Conservation (phyloP, 1,284 basidiomycete genomes). For the Tausonia pullulans region DNA sequence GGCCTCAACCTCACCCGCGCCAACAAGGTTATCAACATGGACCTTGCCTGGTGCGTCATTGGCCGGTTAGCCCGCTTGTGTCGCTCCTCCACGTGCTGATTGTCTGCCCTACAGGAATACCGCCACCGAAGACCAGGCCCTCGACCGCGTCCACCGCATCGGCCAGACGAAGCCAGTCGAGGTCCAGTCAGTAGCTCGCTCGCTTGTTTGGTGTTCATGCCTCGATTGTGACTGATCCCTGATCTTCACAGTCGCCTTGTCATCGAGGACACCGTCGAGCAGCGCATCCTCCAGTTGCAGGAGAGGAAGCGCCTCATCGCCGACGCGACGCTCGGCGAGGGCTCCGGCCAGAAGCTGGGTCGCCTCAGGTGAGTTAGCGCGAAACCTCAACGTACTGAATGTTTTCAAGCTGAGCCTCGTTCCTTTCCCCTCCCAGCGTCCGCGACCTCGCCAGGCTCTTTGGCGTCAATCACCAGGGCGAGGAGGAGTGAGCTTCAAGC, state of each 20-base stretch:
- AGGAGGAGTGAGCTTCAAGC: too few species aligned
- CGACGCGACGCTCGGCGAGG: conserved; percentile 36
- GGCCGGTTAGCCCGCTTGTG: neutral
- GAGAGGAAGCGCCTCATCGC: conserved; percentile 31
- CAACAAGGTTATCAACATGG: conserved; percentile 12
- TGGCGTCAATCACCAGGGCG: too few species aligned
- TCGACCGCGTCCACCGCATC: conserved; percentile 57
- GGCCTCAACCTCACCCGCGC: conserved; percentile 16
- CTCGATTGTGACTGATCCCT: neutral
- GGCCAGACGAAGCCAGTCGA: conserved; percentile 76
- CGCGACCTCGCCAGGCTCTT: too few species aligned
- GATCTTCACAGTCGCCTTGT: conserved; percentile 55
- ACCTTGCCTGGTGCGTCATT: neutral
- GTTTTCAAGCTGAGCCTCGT: too few species aligned
- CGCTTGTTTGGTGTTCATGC: neutral
- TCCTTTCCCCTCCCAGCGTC: too few species aligned
- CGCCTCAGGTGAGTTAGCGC: too few species aligned
- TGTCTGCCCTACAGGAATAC: conserved; percentile 28
- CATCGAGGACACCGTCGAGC: conserved; percentile 32
- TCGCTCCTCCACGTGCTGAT: conserved; percentile 26
- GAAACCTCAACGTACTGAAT: too few species aligned
- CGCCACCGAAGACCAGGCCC: conserved; percentile 28
- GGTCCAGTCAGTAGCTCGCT: conserved; percentile 43
- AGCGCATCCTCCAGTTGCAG: conserved; percentile 30
- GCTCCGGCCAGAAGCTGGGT: conserved; percentile 23